Evolutionary conservation across 345 rosid species (phyloP).

Genomic region (Mallotus nudiflorus): DNA sequence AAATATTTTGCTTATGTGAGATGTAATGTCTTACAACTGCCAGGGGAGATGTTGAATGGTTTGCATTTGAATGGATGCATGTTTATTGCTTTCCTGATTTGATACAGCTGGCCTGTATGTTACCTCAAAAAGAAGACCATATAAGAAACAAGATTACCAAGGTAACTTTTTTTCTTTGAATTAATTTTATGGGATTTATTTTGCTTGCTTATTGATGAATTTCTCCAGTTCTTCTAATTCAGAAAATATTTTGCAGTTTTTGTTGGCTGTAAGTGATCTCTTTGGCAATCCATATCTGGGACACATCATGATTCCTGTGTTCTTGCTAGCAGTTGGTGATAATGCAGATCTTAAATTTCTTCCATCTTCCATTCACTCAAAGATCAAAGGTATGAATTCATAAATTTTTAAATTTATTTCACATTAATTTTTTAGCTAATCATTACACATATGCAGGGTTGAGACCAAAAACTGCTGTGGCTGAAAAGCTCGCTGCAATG

Average conservation of each 20-base stretch:
- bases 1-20: slow-evolving; percentile 13
- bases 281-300: slow-evolving; percentile 78
- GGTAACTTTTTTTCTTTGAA: slow-evolving; percentile 43
- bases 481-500: slow-evolving; percentile 68
- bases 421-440: slow-evolving; percentile 17
- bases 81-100: slow-evolving; percentile 83
- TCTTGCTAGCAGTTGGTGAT: slow-evolving; percentile 85
- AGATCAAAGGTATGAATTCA: slow-evolving; percentile 59
- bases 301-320: slow-evolving; percentile 83
- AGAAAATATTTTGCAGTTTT: slow-evolving; percentile 57
- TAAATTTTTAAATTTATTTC: slow-evolving; percentile 16
- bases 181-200: slow-evolving; percentile 2
- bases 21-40: slow-evolving; percentile 27
- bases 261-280: slow-evolving; percentile 65
- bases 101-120: slow-evolving; percentile 73
- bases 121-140: slow-evolving; percentile 86
- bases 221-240: slow-evolving; percentile 24
- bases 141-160: slow-evolving; percentile 78
- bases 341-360: slow-evolving; percentile 67
- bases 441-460: slow-evolving; percentile 55
- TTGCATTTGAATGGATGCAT: slow-evolving; percentile 91
- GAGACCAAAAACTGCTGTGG: slow-evolving; percentile 77
- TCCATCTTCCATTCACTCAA: slow-evolving; percentile 54
- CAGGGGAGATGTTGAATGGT: slow-evolving; percentile 87
- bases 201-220: slow-evolving; percentile 8